These are phyloP conservation scores for Aspergillus pseudoviridinutans DNA, from an alignment of 2,329 filamentous ascomycete species.

Conservation along the genomic window DNA sequence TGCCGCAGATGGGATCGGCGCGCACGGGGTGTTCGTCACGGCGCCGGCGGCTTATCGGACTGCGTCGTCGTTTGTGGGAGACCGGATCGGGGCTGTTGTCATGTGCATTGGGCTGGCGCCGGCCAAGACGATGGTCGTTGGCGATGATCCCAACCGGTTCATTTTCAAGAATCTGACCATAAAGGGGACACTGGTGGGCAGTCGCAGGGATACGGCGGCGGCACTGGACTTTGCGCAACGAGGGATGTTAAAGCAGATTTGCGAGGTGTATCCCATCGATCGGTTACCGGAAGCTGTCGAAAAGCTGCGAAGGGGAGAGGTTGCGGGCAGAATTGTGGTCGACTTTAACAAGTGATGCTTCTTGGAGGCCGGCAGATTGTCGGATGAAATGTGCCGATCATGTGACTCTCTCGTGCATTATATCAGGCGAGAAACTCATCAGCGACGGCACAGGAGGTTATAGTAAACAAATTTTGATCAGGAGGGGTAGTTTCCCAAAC, in stretches of 20 bases:
- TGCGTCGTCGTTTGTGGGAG: constrained; percentile 36
- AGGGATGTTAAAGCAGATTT: constrained; percentile 49
- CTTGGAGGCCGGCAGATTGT: too few species aligned
- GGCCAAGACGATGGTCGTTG: constrained; percentile 16
- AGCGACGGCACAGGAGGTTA: too few species aligned
- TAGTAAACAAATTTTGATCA: too few species aligned
- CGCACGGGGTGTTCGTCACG: constrained; percentile 44
- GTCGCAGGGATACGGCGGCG: constrained; percentile 30
- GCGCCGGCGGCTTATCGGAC: constrained; percentile 39
- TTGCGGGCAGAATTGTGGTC: constrained; percentile 52
- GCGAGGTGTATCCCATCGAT: constrained; percentile 46
- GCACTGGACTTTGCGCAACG: constrained; percentile 45
- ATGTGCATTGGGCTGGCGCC: constrained; percentile 49
- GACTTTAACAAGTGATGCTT: constrained; percentile 43
- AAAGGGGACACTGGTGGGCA: constrained; percentile 28
- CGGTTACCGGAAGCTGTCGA: constrained; percentile 50
- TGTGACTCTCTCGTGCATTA: too few species aligned
- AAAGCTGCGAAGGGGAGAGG: constrained; percentile 46
- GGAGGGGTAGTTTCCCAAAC: too few species aligned
- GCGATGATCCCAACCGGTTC: constrained; percentile 23
- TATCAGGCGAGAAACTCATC: too few species aligned
- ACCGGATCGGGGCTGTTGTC: constrained; percentile 47
- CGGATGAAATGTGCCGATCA: too few species aligned
- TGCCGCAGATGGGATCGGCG: constrained; percentile 45
- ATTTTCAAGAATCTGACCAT: constrained; percentile 24